Evolutionary conservation across 2,329 filamentous ascomycete species (phyloP).

Genomic region (Trichoderma sp.): DNA sequence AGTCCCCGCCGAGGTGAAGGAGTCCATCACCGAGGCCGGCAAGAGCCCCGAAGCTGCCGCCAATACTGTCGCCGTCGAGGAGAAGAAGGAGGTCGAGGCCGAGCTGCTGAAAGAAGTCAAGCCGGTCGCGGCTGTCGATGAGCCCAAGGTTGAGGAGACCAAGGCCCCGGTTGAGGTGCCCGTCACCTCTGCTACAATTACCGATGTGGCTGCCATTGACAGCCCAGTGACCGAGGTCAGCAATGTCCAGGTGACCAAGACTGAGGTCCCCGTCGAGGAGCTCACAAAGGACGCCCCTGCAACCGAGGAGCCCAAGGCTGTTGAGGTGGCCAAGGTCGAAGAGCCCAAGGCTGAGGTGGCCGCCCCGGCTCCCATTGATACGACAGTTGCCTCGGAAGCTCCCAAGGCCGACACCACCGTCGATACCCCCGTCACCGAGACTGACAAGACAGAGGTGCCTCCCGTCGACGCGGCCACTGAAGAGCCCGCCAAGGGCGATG

Average conservation of each 20-base stretch:
- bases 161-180: not conserved
- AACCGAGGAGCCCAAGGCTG: constrained; percentile 7
- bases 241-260: constrained; percentile 25
- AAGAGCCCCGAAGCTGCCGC: constrained; percentile 68
- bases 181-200: constrained; percentile 20
- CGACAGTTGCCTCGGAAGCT: constrained; percentile 18
- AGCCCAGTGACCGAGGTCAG: constrained; percentile 23
- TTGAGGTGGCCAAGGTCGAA: constrained; percentile 2
- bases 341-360: constrained; percentile 10
- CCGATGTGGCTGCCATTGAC: constrained; percentile 23
- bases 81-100: constrained; percentile 71
- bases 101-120: constrained; percentile 68
- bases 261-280: constrained; percentile 26
- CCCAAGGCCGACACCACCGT: constrained; percentile 17
- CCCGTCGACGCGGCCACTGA: constrained; percentile 10
- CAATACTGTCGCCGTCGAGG: constrained; percentile 64
- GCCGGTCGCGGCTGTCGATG: constrained; percentile 35
- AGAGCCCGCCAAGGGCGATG: constrained; percentile 23
- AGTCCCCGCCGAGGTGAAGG: constrained; percentile 55
- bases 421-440: constrained; percentile 22
- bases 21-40: constrained; percentile 57
- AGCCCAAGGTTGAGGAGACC: constrained; percentile 26
- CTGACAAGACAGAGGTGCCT: constrained; percentile 23
- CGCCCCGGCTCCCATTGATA: not conserved
- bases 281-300: constrained; percentile 32